phyloP scores from a whole-genome alignment of 192 early-diverging fungal species.

The Allomyces javanicus region DNA sequence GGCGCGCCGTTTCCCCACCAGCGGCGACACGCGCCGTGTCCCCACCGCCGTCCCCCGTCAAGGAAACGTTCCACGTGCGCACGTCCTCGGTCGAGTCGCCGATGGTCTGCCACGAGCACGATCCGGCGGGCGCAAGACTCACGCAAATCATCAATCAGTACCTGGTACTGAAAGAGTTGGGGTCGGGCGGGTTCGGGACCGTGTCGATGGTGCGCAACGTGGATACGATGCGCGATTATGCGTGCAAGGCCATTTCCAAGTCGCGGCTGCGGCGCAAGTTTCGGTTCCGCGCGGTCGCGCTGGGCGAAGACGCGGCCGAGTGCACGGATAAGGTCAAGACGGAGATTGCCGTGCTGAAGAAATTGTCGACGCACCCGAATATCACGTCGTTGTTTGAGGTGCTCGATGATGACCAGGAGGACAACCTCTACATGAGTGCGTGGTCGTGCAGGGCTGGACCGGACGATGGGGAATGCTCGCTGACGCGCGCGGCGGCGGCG shows the following conservation, averaged over 20 bases:
- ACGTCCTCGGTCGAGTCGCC: neutral
- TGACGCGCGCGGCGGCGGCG: too few species aligned
- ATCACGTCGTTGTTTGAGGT: constrained; percentile 38
- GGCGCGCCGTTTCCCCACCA: too few species aligned
- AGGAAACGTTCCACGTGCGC: neutral
- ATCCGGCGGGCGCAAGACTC: neutral
- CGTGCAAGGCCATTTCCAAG: constrained; percentile 40
- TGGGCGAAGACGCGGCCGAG: neutral
- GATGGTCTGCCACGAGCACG: neutral
- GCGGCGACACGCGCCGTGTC: too few species aligned
- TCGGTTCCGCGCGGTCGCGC: constrained; percentile 8
- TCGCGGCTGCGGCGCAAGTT: constrained; percentile 27
- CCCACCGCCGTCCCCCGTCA: neutral
- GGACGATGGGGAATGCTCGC: too few species aligned
- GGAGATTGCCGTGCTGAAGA: constrained; percentile 41
- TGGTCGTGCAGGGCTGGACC: neutral
- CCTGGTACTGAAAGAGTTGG: constrained; percentile 26
- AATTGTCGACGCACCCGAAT: constrained; percentile 35
- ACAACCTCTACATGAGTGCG: constrained; percentile 39
- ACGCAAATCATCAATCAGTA: constrained; percentile 29
- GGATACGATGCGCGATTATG: constrained; percentile 22
- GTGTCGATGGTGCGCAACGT: constrained; percentile 23
- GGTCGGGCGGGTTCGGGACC: constrained; percentile 27
- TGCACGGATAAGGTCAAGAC: constrained; percentile 14
- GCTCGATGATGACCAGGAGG: constrained; percentile 32